A percentile compares a stretch with the other conserved stretches of the same genome.
Conservation (phyloP, 129 eudicot genomes). For the Erigeron canadensis region DNA sequence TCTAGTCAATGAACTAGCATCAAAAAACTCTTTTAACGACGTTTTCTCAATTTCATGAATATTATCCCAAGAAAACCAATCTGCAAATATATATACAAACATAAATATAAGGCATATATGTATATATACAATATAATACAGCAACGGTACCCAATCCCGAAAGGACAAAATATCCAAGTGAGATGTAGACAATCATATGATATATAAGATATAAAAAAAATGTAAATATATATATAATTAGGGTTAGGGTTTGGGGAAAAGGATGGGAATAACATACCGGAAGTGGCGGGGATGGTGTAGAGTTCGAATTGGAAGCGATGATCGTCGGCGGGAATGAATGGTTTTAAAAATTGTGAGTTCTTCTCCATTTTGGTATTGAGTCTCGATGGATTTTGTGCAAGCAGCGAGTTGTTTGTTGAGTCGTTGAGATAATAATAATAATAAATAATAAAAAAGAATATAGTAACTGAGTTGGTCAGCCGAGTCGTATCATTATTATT, state of each 20-base stretch:
- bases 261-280: slow-evolving; percentile 50
- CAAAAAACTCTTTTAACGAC: slow-evolving; percentile 72
- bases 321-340: slow-evolving; percentile 51
- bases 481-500: no score
- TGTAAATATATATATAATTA: neutral
- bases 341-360: slow-evolving; percentile 48
- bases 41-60: slow-evolving; percentile 74
- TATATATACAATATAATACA: neutral
- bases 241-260: slow-evolving; percentile 53
- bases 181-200: no score
- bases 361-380: slow-evolving; percentile 44
- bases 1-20: slow-evolving; percentile 63
- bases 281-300: slow-evolving; percentile 79
- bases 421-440: no score
- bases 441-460: neutral
- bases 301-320: slow-evolving; percentile 60
- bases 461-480: slow-evolving; percentile 33
- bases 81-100: slow-evolving; percentile 22
- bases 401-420: slow-evolving; percentile 21
- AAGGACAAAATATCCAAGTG: no score
- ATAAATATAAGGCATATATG: neutral
- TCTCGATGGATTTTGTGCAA: slow-evolving; percentile 33
- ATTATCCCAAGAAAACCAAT: slow-evolving; percentile 85
- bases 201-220: neutral
- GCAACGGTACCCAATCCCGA: neutral